Conservation (phyloP, 495 filamentous ascomycete genomes). For the Cudoniella acicularis region DNA sequence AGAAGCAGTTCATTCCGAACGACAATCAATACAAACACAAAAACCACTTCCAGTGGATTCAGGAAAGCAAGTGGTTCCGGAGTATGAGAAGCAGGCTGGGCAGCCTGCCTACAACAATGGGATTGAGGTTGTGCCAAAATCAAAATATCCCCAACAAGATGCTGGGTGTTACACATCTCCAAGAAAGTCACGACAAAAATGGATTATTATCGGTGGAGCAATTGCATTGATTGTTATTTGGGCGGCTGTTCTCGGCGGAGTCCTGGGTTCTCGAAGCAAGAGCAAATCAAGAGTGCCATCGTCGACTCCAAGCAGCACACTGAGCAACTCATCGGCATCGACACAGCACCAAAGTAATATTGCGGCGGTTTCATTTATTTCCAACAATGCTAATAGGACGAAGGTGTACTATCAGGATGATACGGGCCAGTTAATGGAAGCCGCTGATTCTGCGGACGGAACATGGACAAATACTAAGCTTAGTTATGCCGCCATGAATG, state of each 20-base stretch:
- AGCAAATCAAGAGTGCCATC: constrained; percentile 2
- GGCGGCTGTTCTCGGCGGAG: constrained; percentile 21
- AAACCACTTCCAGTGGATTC: neutral
- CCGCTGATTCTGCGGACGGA: constrained; percentile 13
- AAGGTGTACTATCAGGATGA: constrained; percentile 25
- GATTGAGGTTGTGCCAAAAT: neutral
- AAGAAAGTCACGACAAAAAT: constrained; percentile 9
- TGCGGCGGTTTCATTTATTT: constrained; percentile 22
- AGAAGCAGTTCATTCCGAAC: neutral
- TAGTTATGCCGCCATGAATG: constrained; percentile 20
- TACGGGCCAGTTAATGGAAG: constrained; percentile 23
- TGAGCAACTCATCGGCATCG: neutral
- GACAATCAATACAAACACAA: neutral
- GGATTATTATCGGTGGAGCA: constrained; percentile 12
- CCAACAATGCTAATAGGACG: constrained; percentile 18
- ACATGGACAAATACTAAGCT: constrained; percentile 15
- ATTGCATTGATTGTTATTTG: constrained; percentile 17
- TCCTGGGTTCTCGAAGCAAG: constrained; percentile 18
- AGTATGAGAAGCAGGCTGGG: constrained; percentile 13
- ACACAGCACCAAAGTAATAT: constrained; percentile 16
- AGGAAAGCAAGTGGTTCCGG: constrained; percentile 15
- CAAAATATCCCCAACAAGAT: neutral
- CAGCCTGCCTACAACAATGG: neutral
- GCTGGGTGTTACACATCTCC: neutral
- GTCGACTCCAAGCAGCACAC: neutral